A percentile compares a stretch with the other conserved stretches of the same genome.
These are phyloP conservation scores for Hondaea fermentalgiana DNA, from an alignment of 108 stramenopile species.

Conservation along the genomic window DNA sequence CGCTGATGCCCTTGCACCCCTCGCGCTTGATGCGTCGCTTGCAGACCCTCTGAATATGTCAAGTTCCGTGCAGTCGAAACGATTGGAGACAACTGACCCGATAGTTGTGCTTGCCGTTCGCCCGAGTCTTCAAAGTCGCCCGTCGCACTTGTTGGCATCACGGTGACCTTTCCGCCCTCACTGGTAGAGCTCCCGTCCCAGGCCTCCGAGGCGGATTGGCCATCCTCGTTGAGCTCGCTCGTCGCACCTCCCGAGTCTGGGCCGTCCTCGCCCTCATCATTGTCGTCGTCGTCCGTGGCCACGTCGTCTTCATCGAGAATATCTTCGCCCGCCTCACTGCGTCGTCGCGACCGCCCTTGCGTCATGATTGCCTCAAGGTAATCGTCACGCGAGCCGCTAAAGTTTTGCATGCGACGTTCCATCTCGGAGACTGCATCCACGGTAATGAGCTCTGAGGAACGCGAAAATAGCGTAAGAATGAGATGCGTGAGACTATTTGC, in stretches of 20 bases:
- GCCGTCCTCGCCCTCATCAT: background rate
- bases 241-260: background rate
- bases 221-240: background rate
- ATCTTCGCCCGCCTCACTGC: background rate
- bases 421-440: background rate
- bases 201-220: background rate
- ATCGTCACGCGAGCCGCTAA: background rate
- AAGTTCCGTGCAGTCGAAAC: background rate
- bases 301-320: background rate
- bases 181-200: background rate
- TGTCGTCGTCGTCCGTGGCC: background rate
- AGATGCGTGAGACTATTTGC: constrained; percentile 36
- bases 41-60: background rate
- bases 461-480: constrained; percentile 35
- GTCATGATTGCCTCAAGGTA: background rate
- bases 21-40: background rate
- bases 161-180: background rate
- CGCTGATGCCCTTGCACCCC: background rate
- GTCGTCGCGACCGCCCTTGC: background rate
- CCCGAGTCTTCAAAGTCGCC: background rate
- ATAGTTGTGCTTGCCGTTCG: background rate
- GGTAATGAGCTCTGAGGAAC: background rate
- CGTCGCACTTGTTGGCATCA: background rate
- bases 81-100: background rate
- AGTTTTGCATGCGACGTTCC: background rate